phyloP scores from a whole-genome alignment of 2,329 filamentous ascomycete species.

The Cercospora sp. region DNA sequence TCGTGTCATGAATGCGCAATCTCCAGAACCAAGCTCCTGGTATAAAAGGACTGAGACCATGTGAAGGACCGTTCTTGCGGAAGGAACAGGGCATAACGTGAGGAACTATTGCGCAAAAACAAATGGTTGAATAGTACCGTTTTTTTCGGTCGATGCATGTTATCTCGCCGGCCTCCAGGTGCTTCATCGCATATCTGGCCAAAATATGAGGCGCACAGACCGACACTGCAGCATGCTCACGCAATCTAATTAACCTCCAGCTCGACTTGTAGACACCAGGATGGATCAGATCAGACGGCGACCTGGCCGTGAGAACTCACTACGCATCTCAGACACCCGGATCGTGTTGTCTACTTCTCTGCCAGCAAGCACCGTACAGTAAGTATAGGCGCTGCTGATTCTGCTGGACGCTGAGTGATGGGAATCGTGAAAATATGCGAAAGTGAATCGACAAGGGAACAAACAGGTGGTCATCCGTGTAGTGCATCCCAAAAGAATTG shows the following conservation, averaged over 20 bases:
- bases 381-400: not conserved
- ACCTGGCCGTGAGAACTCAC: not conserved
- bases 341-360: not conserved
- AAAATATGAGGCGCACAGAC: not conserved
- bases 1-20: not conserved
- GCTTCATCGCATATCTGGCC: not conserved
- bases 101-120: not conserved
- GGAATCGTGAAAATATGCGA: not conserved
- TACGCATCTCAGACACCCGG: not conserved
- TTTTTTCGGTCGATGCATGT: not conserved
- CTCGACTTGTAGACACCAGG: not conserved
- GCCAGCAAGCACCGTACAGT: not conserved
- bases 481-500: not conserved
- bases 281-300: not conserved
- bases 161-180: not conserved
- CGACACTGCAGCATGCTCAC: not conserved
- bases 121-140: not conserved
- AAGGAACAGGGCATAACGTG: not conserved
- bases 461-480: not conserved
- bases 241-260: not conserved
- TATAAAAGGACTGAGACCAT: not conserved
- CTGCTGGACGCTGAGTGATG: not conserved
- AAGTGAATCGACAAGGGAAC: not conserved
- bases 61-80: not conserved
- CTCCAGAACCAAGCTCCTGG: not conserved